Percentiles rank a stretch among this genome's conserved stretches.
These are phyloP conservation scores for Coprinellus micaceus DNA, from an alignment of 768 basidiomycete genomes.

Conservation along the genomic window DNA sequence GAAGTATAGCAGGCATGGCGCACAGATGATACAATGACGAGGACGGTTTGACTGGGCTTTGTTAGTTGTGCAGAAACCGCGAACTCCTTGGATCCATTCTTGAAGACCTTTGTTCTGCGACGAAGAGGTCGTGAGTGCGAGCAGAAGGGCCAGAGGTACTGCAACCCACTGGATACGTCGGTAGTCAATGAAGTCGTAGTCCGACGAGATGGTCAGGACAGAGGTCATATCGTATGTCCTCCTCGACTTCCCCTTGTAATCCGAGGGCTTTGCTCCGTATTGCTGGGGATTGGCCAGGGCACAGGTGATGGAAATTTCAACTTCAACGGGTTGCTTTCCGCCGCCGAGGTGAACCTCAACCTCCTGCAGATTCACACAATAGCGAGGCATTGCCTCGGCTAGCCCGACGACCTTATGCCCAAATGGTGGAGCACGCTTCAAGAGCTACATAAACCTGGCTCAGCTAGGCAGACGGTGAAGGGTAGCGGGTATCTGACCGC, in stretches of 20 bases:
- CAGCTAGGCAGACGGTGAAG: not conserved
- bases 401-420: conserved; percentile 65
- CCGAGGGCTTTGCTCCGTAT: conserved; percentile 18
- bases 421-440: conserved; percentile 73
- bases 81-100: conserved; percentile 51
- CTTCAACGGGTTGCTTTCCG: conserved; percentile 51
- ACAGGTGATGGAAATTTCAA: conserved; percentile 58
- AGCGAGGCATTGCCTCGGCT: conserved; percentile 63
- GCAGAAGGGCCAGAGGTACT: not conserved
- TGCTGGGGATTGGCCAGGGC: conserved; percentile 29
- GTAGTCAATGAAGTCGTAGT: conserved; percentile 72
- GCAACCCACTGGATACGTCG: conserved; percentile 67
- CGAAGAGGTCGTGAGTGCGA: not conserved
- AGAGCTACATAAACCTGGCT: conserved; percentile 40
- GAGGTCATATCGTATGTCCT: conserved; percentile 59
- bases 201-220: conserved; percentile 73
- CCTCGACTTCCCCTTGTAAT: conserved; percentile 32
- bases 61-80: conserved; percentile 54
- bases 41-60: conserved; percentile 71
- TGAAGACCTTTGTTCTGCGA: conserved; percentile 65
- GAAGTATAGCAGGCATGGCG: conserved; percentile 5
- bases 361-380: conserved; percentile 52
- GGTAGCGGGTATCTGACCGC: conserved; percentile 35
- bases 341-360: conserved; percentile 37
- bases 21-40: conserved; percentile 63